phyloP scores from a whole-genome alignment of 1,139 yeast genomes.

The Geotrichum phurueaensis region DNA sequence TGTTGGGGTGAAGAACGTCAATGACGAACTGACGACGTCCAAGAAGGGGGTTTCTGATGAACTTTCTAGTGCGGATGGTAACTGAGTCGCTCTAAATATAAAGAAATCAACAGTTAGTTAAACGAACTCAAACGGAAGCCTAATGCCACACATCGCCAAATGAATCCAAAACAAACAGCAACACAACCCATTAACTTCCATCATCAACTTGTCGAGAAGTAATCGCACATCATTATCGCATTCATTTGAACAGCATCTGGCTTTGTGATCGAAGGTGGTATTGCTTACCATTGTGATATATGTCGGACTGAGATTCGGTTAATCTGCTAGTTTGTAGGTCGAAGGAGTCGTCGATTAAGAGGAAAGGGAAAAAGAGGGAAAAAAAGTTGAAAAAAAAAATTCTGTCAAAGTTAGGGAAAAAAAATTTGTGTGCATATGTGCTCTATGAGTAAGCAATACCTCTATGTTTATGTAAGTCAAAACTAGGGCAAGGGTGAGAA shows the following conservation, averaged over 20 bases:
- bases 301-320: neutral
- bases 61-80: slow-evolving; percentile 99
- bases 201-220: neutral
- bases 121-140: neutral
- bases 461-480: neutral
- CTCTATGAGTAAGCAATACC: neutral
- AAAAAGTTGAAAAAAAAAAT: neutral
- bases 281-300: neutral
- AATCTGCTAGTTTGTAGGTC: neutral
- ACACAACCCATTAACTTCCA: neutral
- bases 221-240: neutral
- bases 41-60: slow-evolving; percentile 98
- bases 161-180: neutral
- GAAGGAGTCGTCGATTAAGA: neutral
- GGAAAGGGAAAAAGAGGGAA: neutral
- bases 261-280: neutral
- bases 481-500: neutral
- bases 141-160: neutral
- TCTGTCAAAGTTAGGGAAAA: neutral
- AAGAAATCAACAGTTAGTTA: neutral
- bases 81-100: slow-evolving; percentile 85
- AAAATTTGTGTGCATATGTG: neutral
- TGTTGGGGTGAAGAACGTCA: slow-evolving; percentile 99
- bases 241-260: neutral
- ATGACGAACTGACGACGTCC: slow-evolving; percentile 99